These are phyloP conservation scores for Parathielavia appendiculata DNA, from an alignment of 495 filamentous ascomycete species.

Conservation along the genomic window DNA sequence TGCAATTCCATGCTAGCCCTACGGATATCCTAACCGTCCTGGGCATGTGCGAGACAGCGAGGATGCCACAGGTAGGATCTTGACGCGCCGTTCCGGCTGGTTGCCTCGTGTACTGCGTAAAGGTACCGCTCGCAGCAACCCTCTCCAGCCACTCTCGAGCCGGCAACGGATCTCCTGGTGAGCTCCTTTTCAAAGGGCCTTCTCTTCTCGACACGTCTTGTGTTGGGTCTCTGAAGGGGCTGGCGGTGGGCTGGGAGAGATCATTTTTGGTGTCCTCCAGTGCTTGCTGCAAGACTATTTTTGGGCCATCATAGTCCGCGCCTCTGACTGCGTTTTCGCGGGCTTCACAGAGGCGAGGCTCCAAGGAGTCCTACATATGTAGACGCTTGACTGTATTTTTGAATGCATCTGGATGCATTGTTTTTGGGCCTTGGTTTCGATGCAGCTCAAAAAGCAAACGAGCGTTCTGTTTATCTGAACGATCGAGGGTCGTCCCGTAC, in stretches of 20 bases:
- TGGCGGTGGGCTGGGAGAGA: slow-evolving; percentile 28
- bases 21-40: too few relatives aligned
- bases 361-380: slow-evolving; percentile 47
- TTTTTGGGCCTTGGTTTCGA: too few relatives aligned
- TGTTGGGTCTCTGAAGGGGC: slow-evolving; percentile 42
- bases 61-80: too few relatives aligned
- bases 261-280: slow-evolving; percentile 11
- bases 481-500: too few relatives aligned
- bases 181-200: slow-evolving; percentile 42
- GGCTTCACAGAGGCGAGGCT: slow-evolving; percentile 45
- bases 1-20: too few relatives aligned
- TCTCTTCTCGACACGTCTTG: slow-evolving; percentile 45
- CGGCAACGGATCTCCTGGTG: slow-evolving; percentile 22
- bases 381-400: too few relatives aligned
- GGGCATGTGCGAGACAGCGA: too few relatives aligned
- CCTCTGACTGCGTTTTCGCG: slow-evolving; percentile 30
- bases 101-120: too few relatives aligned
- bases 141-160: slow-evolving; percentile 39
- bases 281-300: slow-evolving; percentile 38
- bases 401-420: too few relatives aligned
- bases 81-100: too few relatives aligned
- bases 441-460: too few relatives aligned
- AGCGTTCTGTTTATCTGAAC: too few relatives aligned
- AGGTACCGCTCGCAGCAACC: slow-evolving; percentile 16
- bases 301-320: slow-evolving; percentile 54